Percentiles rank a stretch among this genome's conserved stretches.
phyloP scores from a whole-genome alignment of 257 asterid genomes.

The Ilex asprella region DNA sequence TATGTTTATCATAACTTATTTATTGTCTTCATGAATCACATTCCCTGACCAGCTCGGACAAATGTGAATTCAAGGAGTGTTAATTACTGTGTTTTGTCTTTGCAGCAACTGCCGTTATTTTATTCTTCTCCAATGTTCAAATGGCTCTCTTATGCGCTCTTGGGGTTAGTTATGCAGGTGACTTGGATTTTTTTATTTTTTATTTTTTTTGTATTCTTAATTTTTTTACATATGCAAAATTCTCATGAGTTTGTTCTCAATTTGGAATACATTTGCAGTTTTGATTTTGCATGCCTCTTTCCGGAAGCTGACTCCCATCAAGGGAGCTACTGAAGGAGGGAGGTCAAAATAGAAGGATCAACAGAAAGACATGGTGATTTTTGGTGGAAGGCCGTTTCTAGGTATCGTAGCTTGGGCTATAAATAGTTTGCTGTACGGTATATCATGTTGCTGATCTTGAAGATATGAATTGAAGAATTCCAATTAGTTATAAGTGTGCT shows the following conservation, averaged over 20 bases:
- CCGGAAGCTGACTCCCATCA: conserved; percentile 73
- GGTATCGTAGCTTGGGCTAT: neutral
- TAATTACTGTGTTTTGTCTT: neutral
- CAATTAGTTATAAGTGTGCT: no score
- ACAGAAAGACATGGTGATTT: neutral
- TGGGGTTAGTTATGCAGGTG: conserved; percentile 78
- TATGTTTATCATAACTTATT: no score
- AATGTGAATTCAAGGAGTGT: neutral
- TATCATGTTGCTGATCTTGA: neutral
- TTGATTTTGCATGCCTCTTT: conserved; percentile 77
- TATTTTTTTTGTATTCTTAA: neutral
- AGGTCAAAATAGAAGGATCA: no score
- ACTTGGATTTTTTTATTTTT: neutral
- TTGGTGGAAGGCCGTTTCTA: neutral
- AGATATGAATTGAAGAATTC: no score
- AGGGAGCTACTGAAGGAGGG: conserved; percentile 13
- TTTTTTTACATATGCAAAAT: neutral
- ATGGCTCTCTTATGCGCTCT: conserved; percentile 56
- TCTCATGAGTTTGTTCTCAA: neutral
- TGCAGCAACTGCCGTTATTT: conserved; percentile 68
- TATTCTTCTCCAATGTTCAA: conserved; percentile 60
- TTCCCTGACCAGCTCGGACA: no score
- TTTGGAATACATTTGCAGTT: conserved; percentile 31
- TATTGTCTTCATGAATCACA: no score
- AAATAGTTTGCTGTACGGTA: neutral